Evolutionary conservation across 331 rosid species (phyloP).

Genomic region (Quercus phellos): DNA sequence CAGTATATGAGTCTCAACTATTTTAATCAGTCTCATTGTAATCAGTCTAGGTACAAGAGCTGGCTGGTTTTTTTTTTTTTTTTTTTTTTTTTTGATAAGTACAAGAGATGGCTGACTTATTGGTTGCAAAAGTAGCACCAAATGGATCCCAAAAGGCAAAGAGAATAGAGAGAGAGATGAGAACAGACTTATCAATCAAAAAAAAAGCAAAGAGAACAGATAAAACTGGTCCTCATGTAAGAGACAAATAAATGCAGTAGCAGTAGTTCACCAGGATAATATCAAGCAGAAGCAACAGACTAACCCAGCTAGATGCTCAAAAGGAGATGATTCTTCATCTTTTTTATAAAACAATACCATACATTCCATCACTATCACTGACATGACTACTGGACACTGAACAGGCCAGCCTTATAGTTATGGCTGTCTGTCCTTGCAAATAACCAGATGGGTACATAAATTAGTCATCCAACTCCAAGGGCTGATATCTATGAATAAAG

Average conservation of each 20-base stretch:
- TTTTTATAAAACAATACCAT: not conserved
- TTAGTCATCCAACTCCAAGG: not conserved
- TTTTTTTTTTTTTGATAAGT: no score
- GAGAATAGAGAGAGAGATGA: not conserved
- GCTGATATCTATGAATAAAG: no score
- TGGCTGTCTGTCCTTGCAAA: not conserved
- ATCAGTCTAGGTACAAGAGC: not conserved
- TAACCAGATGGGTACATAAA: slow-evolving; percentile 7
- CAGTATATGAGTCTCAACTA: not conserved
- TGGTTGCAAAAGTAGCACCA: not conserved
- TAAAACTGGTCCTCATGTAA: not conserved
- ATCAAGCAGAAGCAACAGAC: not conserved
- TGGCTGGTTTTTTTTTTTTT: not conserved
- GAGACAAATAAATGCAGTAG: slow-evolving; percentile 2
- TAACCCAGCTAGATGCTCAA: not conserved
- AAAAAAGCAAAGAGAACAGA: not conserved
- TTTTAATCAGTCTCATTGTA: not conserved
- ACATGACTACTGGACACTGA: slow-evolving; percentile 14
- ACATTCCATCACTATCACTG: not conserved
- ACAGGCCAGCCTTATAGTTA: not conserved
- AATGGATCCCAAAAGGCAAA: not conserved
- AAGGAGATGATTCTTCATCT: not conserved
- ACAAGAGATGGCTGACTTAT: not conserved
- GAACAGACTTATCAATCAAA: no score
- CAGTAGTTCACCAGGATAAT: not conserved